phyloP scores from a whole-genome alignment of 768 basidiomycete species.

The Pleurotus sapidus region DNA sequence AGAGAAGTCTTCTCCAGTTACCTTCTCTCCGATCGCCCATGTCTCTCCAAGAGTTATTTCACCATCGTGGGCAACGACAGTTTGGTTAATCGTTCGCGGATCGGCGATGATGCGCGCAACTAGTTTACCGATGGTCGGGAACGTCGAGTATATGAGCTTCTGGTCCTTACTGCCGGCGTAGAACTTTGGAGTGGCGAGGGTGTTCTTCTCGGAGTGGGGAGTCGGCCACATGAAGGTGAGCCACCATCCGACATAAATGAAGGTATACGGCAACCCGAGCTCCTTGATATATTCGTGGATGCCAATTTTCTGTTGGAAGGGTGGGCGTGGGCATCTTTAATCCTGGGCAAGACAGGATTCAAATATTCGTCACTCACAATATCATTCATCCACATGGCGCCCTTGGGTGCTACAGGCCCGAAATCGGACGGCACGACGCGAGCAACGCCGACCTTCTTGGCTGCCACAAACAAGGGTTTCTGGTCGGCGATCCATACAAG shows the following conservation, averaged over 20 bases:
- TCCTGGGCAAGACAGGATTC: neutral
- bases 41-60: neutral
- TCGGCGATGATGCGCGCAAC: neutral
- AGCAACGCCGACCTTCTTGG: neutral
- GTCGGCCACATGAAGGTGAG: neutral
- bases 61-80: neutral
- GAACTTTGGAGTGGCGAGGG: neutral
- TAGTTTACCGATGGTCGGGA: neutral
- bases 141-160: neutral
- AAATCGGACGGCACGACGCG: neutral
- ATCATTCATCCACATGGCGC: too few species aligned
- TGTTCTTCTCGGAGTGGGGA: neutral
- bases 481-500: neutral
- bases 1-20: neutral
- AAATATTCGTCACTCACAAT: neutral
- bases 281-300: neutral
- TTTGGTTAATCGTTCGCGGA: neutral
- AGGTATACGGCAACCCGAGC: neutral
- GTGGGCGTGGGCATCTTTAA: too few species aligned
- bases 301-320: neutral
- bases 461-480: neutral
- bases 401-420: neutral
- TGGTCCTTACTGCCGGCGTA: neutral
- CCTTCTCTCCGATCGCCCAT: neutral
- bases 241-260: neutral